phyloP scores from a whole-genome alignment of 306 rosid species.

The Senna tora region DNA sequence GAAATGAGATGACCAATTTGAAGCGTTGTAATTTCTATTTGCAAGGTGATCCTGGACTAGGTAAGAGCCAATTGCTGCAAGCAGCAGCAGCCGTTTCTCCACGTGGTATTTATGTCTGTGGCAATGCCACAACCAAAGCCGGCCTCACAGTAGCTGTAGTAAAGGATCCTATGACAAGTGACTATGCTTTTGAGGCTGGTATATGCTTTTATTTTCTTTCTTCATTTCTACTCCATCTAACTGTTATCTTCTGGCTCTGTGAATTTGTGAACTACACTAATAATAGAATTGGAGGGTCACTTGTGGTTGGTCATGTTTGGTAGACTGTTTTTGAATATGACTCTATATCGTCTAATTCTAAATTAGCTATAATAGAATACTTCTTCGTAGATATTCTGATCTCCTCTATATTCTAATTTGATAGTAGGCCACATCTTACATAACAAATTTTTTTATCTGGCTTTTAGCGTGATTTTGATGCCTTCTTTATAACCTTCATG shows the following conservation, averaged over 20 bases:
- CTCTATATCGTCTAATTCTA: slow-evolving; percentile 21
- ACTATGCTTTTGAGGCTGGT: slow-evolving; percentile 97
- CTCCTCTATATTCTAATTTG: neutral
- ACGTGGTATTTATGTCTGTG: slow-evolving; percentile 93
- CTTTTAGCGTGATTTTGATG: neutral
- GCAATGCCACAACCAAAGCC: slow-evolving; percentile 92
- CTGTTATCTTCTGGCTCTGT: slow-evolving; percentile 29
- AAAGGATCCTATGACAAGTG: slow-evolving; percentile 86
- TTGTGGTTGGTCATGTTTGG: slow-evolving; percentile 29
- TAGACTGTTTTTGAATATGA: neutral
- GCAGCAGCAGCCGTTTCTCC: slow-evolving; percentile 95
- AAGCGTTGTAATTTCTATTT: slow-evolving; percentile 39
- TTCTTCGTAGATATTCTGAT: slow-evolving; percentile 23
- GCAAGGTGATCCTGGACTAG: slow-evolving; percentile 94
- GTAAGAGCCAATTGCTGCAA: slow-evolving; percentile 92
- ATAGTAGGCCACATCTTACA: neutral
- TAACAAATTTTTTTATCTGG: neutral
- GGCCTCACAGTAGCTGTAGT: slow-evolving; percentile 96
- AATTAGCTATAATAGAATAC: slow-evolving; percentile 26
- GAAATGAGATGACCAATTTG: slow-evolving; percentile 32
- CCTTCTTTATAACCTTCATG: neutral
- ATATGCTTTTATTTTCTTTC: slow-evolving; percentile 32
- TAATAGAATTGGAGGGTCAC: slow-evolving; percentile 25
- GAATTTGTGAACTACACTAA: neutral
- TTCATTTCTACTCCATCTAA: slow-evolving; percentile 25